Conservation (phyloP, 495 filamentous ascomycete genomes). For the Glarea lozoyensis region DNA sequence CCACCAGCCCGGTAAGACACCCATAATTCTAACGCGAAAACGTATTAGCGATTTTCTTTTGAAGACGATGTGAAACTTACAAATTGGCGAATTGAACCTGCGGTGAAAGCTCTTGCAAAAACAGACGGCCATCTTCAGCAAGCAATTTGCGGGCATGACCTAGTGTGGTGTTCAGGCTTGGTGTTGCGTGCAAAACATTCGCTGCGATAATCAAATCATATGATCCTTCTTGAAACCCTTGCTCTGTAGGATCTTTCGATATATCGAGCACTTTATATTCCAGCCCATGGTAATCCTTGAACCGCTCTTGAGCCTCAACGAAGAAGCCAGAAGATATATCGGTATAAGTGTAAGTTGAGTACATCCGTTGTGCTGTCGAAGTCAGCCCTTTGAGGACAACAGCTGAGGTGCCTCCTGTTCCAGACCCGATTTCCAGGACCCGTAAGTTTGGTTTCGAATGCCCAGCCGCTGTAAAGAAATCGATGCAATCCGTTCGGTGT, state of each 20-base stretch:
- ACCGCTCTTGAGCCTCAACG: slow-evolving; percentile 21
- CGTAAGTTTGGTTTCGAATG: slow-evolving; percentile 22
- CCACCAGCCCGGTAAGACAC: slow-evolving; percentile 19
- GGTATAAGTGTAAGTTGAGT: slow-evolving; percentile 27
- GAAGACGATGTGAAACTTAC: slow-evolving; percentile 1
- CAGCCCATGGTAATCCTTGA: slow-evolving; percentile 23
- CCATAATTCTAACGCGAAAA: slow-evolving; percentile 1
- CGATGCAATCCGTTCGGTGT: neutral
- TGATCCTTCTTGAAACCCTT: slow-evolving; percentile 26
- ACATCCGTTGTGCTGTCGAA: neutral
- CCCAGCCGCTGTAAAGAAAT: slow-evolving; percentile 16
- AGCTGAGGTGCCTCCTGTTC: slow-evolving; percentile 22
- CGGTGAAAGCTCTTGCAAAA: slow-evolving; percentile 4
- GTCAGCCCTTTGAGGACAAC: slow-evolving; percentile 6
- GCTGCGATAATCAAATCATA: slow-evolving; percentile 38
- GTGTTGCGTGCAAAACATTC: slow-evolving; percentile 26
- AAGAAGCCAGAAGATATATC: slow-evolving; percentile 38
- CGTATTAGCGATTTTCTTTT: neutral
- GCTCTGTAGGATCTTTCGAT: slow-evolving; percentile 23
- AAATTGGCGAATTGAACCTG: slow-evolving; percentile 9
- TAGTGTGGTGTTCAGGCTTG: slow-evolving; percentile 10
- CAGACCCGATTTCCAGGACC: slow-evolving; percentile 29
- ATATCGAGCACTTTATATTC: slow-evolving; percentile 33
- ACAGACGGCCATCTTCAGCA: neutral
- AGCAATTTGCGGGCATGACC: slow-evolving; percentile 1